A percentile compares a stretch with the other conserved stretches of the same genome.
Evolutionary conservation across 192 early-diverging fungal species (phyloP).

Genomic region (Diversispora epigaea): DNA sequence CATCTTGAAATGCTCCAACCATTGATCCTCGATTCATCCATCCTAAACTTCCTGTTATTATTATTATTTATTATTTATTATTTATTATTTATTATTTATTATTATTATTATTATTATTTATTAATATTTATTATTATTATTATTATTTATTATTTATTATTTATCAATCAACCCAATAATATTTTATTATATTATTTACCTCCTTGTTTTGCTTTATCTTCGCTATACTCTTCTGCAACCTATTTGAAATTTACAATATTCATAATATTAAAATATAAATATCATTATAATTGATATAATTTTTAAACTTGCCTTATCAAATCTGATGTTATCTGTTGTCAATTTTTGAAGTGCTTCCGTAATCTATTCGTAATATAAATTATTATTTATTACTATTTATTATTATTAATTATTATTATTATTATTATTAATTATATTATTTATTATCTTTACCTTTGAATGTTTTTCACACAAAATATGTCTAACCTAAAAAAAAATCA

Average conservation of each 20-base stretch:
- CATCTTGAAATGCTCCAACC: slow-evolving; percentile 77
- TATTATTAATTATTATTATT: not conserved
- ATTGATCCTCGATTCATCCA: slow-evolving; percentile 67
- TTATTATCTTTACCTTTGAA: slow-evolving; percentile 46
- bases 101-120: not conserved
- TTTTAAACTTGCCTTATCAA: slow-evolving; percentile 52
- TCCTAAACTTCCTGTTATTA: slow-evolving; percentile 56
- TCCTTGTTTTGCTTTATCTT: slow-evolving; percentile 82
- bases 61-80: not conserved
- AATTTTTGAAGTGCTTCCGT: slow-evolving; percentile 19
- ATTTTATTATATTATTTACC: slow-evolving; percentile 43
- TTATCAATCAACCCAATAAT: not conserved
- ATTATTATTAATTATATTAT: not conserved
- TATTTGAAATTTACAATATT: slow-evolving; percentile 24
- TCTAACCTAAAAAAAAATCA: slow-evolving; percentile 47
- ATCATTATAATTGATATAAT: not conserved
- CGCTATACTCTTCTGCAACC: slow-evolving; percentile 74
- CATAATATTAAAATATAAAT: slow-evolving; percentile 9
- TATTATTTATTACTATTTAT: not conserved
- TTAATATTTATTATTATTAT: no score
- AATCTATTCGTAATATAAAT: slow-evolving; percentile 38
- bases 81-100: not conserved
- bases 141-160: no score
- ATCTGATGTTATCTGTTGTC: slow-evolving; percentile 48
- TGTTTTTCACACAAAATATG: slow-evolving; percentile 89